A percentile compares a stretch with the other conserved stretches of the same genome.
phyloP scores from a whole-genome alignment of 2,329 filamentous ascomycete species.

The Diaporthe amygdali region DNA sequence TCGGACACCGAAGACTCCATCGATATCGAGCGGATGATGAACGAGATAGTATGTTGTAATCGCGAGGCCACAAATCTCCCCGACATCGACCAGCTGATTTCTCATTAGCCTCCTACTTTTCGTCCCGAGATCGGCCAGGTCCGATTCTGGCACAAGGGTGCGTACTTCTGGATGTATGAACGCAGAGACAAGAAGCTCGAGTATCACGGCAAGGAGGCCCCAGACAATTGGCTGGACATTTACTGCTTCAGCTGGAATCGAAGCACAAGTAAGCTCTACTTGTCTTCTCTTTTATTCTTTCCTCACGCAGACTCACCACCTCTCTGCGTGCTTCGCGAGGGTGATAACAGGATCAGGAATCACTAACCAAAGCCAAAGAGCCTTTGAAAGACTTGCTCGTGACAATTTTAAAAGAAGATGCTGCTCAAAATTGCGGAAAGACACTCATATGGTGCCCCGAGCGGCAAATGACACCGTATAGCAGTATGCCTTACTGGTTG shows the following conservation, averaged over 20 bases:
- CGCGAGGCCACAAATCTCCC: neutral
- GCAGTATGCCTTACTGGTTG: neutral
- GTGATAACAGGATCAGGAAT: neutral
- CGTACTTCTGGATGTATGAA: constrained; percentile 21
- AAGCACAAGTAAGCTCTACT: constrained; percentile 18
- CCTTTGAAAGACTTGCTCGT: constrained; percentile 19
- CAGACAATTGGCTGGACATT: constrained; percentile 33
- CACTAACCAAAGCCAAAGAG: neutral
- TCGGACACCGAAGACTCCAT: constrained; percentile 1
- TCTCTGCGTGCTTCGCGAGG: neutral
- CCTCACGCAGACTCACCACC: too few species aligned
- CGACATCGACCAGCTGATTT: neutral
- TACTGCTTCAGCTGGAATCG: constrained; percentile 23
- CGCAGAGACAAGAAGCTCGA: constrained; percentile 22
- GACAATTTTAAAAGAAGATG: constrained; percentile 18
- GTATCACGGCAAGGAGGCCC: constrained; percentile 28
- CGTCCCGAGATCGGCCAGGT: constrained; percentile 18
- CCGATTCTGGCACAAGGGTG: constrained; percentile 14
- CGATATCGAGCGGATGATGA: constrained; percentile 14
- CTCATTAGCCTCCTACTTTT: neutral
- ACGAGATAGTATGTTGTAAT: constrained; percentile 15
- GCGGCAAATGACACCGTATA: neutral
- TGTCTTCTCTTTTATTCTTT: neutral
- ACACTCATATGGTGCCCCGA: constrained; percentile 14
- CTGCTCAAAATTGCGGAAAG: constrained; percentile 4